These are phyloP conservation scores for Effrenium voratum DNA, from an alignment of 73 alveolate species.

Conservation along the genomic window DNA sequence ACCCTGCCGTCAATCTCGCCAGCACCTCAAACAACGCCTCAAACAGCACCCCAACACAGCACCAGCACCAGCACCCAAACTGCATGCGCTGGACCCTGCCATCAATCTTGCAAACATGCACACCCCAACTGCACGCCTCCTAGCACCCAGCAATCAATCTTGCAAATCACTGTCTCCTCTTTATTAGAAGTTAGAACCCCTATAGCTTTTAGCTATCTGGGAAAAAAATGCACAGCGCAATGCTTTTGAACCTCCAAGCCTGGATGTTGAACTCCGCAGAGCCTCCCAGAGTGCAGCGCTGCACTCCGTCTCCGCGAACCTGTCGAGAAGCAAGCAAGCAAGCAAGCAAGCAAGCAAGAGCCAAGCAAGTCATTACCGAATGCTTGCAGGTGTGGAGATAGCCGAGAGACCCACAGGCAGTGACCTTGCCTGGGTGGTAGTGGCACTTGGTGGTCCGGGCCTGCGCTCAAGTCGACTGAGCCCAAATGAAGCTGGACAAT, in stretches of 20 bases:
- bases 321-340: not conserved
- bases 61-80: no score
- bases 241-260: not conserved
- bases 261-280: slow-evolving; percentile 83
- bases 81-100: no score
- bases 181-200: not conserved
- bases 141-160: no score
- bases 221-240: not conserved
- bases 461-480: not conserved
- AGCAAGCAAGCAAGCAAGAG: not conserved
- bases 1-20: no score
- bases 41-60: no score
- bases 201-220: not conserved
- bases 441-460: slow-evolving; percentile 91
- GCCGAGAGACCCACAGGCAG: no score
- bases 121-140: no score
- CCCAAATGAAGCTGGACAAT: not conserved
- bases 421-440: slow-evolving; percentile 60
- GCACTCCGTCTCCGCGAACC: slow-evolving; percentile 85
- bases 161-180: no score
- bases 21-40: no score
- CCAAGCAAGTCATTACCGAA: not conserved
- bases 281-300: slow-evolving; percentile 87
- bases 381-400: no score
- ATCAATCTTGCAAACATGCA: no score